phyloP scores from a whole-genome alignment of 352 stramenopile genomes.

The Saprolegnia parasitica region DNA sequence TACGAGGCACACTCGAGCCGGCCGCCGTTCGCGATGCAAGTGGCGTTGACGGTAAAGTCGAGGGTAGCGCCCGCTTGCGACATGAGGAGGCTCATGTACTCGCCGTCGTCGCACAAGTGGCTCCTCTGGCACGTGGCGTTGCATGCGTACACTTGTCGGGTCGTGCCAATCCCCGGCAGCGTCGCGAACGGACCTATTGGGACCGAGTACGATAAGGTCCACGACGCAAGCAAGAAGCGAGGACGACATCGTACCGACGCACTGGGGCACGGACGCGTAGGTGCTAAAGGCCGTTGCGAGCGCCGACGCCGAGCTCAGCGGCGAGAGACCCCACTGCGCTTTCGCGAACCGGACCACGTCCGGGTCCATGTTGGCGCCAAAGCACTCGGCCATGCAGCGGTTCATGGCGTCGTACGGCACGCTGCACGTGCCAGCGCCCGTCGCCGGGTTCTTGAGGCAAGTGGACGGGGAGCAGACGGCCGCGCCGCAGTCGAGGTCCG shows the following conservation, averaged over 20 bases:
- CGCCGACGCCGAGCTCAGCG: not conserved
- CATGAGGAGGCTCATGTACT: not conserved
- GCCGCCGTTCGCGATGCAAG: not conserved
- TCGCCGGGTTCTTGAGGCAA: constrained; percentile 1
- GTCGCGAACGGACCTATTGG: not conserved
- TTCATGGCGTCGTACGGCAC: constrained; percentile 18
- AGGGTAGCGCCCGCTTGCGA: not conserved
- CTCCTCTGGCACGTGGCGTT: constrained; percentile 7
- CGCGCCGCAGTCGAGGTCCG: constrained; percentile 16
- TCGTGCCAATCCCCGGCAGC: not conserved
- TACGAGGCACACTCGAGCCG: no score
- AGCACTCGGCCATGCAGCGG: constrained; percentile 13
- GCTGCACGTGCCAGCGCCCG: not conserved
- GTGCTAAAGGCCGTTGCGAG: not conserved
- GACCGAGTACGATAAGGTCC: no score
- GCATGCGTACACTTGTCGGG: not conserved
- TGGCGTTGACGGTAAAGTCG: constrained; percentile 16
- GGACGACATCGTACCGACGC: not conserved
- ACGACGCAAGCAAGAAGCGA: no score
- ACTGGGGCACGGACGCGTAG: not conserved
- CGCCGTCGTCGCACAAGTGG: constrained; percentile 18
- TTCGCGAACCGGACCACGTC: constrained; percentile 2
- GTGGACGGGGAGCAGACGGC: not conserved
- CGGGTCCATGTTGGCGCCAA: constrained; percentile 2
- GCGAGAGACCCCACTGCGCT: constrained; percentile 2